phyloP scores from a whole-genome alignment of 805 yeast genomes.

The Komagataella populi region DNA sequence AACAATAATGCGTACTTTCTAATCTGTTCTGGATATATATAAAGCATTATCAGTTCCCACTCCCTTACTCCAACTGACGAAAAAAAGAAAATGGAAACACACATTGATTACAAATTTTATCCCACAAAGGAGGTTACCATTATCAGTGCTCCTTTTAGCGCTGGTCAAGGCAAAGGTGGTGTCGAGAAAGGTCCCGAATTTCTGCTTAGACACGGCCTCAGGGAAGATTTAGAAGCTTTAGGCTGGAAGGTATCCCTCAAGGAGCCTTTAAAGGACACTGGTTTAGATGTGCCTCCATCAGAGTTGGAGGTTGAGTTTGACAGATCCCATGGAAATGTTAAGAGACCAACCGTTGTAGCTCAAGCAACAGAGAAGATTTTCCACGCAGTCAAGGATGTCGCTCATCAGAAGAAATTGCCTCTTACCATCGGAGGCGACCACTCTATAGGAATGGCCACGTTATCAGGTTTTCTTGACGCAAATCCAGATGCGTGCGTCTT shows the following conservation, averaged over 20 bases:
- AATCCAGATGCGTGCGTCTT: conserved; percentile 81
- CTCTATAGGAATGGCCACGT: conserved; percentile 89
- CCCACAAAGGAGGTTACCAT: conserved; percentile 47
- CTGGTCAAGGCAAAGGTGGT: conserved; percentile 91
- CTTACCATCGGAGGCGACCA: conserved; percentile 94
- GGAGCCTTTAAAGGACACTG: conserved; percentile 34
- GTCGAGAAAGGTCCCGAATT: conserved; percentile 87
- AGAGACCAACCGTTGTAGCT: conserved; percentile 69
- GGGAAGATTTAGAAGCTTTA: conserved; percentile 42
- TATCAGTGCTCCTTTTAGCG: conserved; percentile 84
- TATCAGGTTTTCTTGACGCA: conserved; percentile 65
- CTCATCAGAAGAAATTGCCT: conserved; percentile 42
- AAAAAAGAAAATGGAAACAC: neutral
- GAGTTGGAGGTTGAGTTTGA: conserved; percentile 9
- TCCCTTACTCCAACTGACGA: neutral
- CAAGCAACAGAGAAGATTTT: conserved; percentile 54
- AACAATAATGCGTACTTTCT: neutral
- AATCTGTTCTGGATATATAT: neutral
- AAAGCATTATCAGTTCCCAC: neutral
- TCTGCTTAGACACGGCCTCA: conserved; percentile 60
- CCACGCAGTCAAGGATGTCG: conserved; percentile 40
- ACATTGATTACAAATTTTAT: conserved; percentile 36
- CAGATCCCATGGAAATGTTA: conserved; percentile 22
- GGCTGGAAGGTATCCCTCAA: conserved; percentile 56
- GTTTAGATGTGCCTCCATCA: neutral